Base-by-base conservation (phyloP, 192 early-diverging fungal species). In the Tieghemiomyces parasiticus region DNA sequence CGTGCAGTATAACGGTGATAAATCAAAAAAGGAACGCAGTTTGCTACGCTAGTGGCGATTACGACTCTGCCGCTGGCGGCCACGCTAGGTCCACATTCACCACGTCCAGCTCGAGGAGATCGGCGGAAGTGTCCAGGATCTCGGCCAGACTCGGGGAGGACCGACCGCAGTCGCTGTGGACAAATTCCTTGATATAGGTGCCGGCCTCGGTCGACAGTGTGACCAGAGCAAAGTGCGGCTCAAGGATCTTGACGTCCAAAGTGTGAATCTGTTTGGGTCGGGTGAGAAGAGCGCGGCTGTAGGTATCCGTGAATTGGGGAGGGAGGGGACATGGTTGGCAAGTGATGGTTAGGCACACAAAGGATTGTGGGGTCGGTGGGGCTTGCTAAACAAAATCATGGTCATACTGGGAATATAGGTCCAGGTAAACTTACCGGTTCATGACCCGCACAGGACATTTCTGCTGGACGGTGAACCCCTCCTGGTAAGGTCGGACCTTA, bases 101-200 rank as follows among this genome's bases (percentile, higher is more conserved):
- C 0, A 96, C 93, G 70, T 96, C 93, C 55, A 96, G 64, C 47
- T 82, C 84, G 31, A 90, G 65, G 25, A 93, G 86, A 58, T 80
- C 82, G 0, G 89, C 82, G n/a, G 64, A 63, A 46, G 69, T 78
- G 29, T 73, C 78, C 29, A 77, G 59, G 35, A 88, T 74, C 1
- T 76, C 77, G 9, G 80, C 66, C 60, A 97, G 60, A 26, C 78
- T 85, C 16, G 93, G 93, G 28, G 63, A 64, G 0, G 91, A 93
- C 26, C 92, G 78, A 3, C 92, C 92, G 20, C 83, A 63, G 73
- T 97, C 93, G n/a, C 91, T 87, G 61, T 93, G 91, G 1, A 93
- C 78, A 83, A 94, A 97, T 74, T 97, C 93, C 62, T 97, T 97
- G 59, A 97, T 82, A 42, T 76, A 77, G 0, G 92, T 87, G 14